A percentile compares a stretch with the other conserved stretches of the same genome.
Evolutionary conservation across 176 grass and related monocot species (phyloP).

Genomic region (Sorghum bicolor): DNA sequence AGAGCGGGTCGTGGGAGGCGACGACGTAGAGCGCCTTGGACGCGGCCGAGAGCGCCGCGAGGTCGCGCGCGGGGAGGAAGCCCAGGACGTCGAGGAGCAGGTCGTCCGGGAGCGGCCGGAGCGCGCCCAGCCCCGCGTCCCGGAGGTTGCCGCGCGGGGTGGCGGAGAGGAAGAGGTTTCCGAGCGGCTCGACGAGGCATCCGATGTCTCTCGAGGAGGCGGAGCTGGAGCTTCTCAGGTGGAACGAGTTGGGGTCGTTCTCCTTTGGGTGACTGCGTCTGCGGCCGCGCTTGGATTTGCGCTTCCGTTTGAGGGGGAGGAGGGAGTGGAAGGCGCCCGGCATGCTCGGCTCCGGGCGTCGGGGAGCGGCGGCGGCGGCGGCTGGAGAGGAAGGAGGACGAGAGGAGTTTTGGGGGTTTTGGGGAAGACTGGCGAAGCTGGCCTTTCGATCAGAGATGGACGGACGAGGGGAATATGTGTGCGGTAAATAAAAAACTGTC

Average conservation of each 20-base stretch:
- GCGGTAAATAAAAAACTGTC: background rate
- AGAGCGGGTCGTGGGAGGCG: constrained; percentile 69
- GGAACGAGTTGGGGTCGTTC: constrained; percentile 33
- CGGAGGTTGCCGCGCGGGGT: constrained; percentile 50
- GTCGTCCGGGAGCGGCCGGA: constrained; percentile 58
- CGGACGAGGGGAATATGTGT: background rate
- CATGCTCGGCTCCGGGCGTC: constrained; percentile 15
- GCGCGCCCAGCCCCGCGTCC: constrained; percentile 57
- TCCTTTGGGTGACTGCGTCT: background rate
- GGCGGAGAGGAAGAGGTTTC: constrained; percentile 67
- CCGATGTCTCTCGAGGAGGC: background rate
- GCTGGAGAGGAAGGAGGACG: background rate
- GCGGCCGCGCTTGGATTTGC: constrained; percentile 24
- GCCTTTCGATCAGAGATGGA: background rate
- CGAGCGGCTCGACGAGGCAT: constrained; percentile 64
- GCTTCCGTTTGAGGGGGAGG: constrained; percentile 18
- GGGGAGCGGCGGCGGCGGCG: constrained; percentile 9
- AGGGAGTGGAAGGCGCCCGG: constrained; percentile 45
- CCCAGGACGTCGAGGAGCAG: constrained; percentile 71
- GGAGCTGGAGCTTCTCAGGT: constrained; percentile 37
- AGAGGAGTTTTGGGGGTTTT: background rate
- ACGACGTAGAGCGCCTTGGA: constrained; percentile 77
- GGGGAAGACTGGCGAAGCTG: background rate
- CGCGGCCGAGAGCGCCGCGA: constrained; percentile 48
- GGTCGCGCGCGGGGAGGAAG: constrained; percentile 49